Percentiles rank a stretch among this genome's conserved stretches.
phyloP scores from a whole-genome alignment of 805 yeast genomes.

The Teunomyces gatunensis region DNA sequence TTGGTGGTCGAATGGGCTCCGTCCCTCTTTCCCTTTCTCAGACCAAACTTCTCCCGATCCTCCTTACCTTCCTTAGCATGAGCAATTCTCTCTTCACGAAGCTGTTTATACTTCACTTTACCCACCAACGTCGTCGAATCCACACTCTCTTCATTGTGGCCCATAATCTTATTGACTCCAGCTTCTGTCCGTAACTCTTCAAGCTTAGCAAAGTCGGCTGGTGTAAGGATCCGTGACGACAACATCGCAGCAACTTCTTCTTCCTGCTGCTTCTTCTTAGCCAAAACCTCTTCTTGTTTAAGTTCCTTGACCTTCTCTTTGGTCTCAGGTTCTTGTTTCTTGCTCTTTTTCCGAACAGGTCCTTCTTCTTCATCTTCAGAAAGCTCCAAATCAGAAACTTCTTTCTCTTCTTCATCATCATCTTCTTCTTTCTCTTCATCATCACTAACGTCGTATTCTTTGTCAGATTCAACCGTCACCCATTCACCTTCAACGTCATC shows the following conservation, averaged over 20 bases:
- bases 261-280: conserved; percentile 23
- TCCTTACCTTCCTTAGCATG: conserved; percentile 88
- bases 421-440: conserved; percentile 49
- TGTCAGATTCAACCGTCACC: conserved; percentile 82
- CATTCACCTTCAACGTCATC: conserved; percentile 84
- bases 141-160: conserved; percentile 79
- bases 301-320: neutral
- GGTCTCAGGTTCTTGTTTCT: conserved; percentile 12
- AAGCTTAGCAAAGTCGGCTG: conserved; percentile 95
- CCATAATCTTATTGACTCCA: conserved; percentile 78
- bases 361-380: conserved; percentile 22
- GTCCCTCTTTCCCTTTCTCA: conserved; percentile 75
- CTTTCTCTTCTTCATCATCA: conserved; percentile 22
- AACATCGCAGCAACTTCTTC: conserved; percentile 54
- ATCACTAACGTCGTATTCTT: conserved; percentile 59
- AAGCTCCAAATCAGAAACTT: conserved; percentile 27
- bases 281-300: conserved; percentile 36
- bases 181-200: conserved; percentile 85
- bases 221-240: conserved; percentile 81
- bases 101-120: conserved; percentile 74
- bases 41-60: conserved; percentile 87
- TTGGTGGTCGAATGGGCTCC: conserved; percentile 89
- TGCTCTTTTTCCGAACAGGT: no score
- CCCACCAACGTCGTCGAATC: conserved; percentile 80
- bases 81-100: conserved; percentile 87